Evolutionary conservation across 2,329 filamentous ascomycete genomes (phyloP).

Genomic region (Verticillium nonalfalfae): DNA sequence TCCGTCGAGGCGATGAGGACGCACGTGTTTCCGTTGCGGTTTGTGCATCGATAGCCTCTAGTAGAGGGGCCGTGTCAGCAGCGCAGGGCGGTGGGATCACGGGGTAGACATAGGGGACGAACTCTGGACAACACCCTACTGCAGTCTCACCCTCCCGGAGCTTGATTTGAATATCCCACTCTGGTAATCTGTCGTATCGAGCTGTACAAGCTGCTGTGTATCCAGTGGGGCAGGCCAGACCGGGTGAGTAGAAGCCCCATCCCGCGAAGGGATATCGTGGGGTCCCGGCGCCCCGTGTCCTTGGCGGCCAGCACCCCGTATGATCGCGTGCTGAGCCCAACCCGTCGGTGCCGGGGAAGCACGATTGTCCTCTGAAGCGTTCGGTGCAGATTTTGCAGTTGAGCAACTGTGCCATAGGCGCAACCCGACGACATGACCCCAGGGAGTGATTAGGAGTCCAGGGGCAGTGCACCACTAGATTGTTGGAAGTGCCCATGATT

Average conservation of each 20-base stretch:
- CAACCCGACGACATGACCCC: constrained; percentile 15
- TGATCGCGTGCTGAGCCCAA: constrained; percentile 15
- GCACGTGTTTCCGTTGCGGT: constrained; percentile 9
- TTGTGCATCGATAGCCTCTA: constrained; percentile 1
- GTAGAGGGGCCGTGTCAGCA: background rate
- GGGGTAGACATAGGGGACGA: constrained; percentile 8
- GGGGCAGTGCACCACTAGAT: constrained; percentile 6
- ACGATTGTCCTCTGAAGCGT: constrained; percentile 17
- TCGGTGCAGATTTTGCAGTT: constrained; percentile 14
- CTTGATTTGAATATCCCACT: constrained; percentile 19
- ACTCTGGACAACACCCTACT: constrained; percentile 24
- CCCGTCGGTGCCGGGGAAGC: constrained; percentile 8
- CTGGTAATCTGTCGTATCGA: constrained; percentile 13
- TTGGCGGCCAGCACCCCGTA: constrained; percentile 21
- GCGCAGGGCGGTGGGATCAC: background rate
- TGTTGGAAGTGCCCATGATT: background rate
- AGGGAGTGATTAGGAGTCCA: constrained; percentile 17
- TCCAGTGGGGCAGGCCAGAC: constrained; percentile 22
- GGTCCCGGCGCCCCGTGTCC: constrained; percentile 3
- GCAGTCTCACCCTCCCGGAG: constrained; percentile 20
- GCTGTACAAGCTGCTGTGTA: constrained; percentile 24
- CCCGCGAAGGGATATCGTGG: constrained; percentile 16
- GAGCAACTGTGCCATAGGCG: constrained; percentile 7
- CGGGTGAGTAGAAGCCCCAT: constrained; percentile 29
- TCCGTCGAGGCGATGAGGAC: constrained; percentile 1